Base-by-base conservation (phyloP, 305 asterid genomes). In the Solanum hybrid region DNA sequence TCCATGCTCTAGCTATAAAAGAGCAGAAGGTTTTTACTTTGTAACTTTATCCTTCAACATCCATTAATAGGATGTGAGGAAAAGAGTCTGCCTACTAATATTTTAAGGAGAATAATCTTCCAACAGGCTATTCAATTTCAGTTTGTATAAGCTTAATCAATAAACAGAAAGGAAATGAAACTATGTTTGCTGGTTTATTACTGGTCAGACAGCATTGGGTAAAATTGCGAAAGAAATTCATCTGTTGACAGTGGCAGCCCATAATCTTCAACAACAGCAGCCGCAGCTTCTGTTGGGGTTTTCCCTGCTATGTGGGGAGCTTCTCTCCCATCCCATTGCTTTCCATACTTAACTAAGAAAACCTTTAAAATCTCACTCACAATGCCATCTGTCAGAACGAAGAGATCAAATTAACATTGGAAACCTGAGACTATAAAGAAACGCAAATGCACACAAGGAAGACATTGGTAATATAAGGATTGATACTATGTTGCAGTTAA, bases 211-310 rank as follows among this genome's bases (percentile, higher is more conserved):
- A 97, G 95, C 73, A 93, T 91, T 34, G 97, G 95, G 79, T 87
- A 91, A 92, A 94, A 89, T 89, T 97, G 97, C 15, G 95, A 91
- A 41, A 97, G 92, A 90, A 96, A 94, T 87, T 93, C 95, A 89
- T 96, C 94, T 73, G 94, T 72, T 20, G 96, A 92, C 77, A 96
- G 29, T 33, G 99, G 94, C 89, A 97, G 98, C 79, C 89, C 94
- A 89, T 95, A 97, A 91, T 94, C 99, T 93, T 97, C 96, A 78
- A 96, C 95, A 89, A 97, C 92, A 41, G 94, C 95, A 83, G 94
- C 92, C 29, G 99, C 99, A 91, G 97, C 98, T 91, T 97, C 98
- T 92, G 91, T 89, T 73, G 98, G 98, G 77, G 98, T 93, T 94
- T 94, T 96, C 88, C 99, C 99, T 17, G 92, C 94, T 86, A 94